Evolutionary conservation across 1,139 yeast species (phyloP), one percentile per base, ranked within the genome.

Genomic region (Eremothecium sinecaudum): DNA sequence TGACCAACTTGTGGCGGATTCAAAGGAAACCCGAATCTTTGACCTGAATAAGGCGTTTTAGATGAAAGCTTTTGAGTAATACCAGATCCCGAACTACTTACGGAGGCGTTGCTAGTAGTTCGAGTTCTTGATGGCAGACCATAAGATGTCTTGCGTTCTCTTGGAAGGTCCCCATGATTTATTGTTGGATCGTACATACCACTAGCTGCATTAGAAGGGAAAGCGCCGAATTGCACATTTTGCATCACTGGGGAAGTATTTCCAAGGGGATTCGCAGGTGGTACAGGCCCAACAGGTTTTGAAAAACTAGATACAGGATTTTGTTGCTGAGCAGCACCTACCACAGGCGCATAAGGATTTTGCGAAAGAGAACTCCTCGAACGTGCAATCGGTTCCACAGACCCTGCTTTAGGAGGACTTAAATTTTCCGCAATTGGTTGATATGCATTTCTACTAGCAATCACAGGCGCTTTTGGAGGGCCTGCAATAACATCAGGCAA

Each of bases 91-190:
- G 35, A 25, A 34, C 46, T 45, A 11, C 45, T 33, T 5, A 37
- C 37, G 2, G 57, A 51, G 7, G 42, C 45, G 38, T 46, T 51
- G 20, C 54, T 50, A 22, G 40, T 32, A 8, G 50, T 48, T 30
- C 55, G 44, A 4, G 41, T 32, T 24, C 53, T 40, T 9, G 39
- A 27, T 22, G 33, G 15, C 13, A 28, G 32, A 10, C 33, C 16
- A 12, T 28, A 25, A 30, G 28, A 22, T 19, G 38, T 13, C 31
- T 34, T 23, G 27, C 28, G 31, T 4, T 28, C 18, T 13, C 25
- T 4, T 3, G 42, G 40, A 12, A 34, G 28, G 30, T 29, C 32
- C 37, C 11, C 22, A 17, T 24, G 28, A 12, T 12, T 13, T n/a
- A n/a, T n/a, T n/a, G n/a, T n/a, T n/a, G n/a, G n/a, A n/a, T n/a